phyloP scores from a whole-genome alignment of 225 moss, liverwort and hornwort genomes.

The Antitrichia curtipendula region DNA sequence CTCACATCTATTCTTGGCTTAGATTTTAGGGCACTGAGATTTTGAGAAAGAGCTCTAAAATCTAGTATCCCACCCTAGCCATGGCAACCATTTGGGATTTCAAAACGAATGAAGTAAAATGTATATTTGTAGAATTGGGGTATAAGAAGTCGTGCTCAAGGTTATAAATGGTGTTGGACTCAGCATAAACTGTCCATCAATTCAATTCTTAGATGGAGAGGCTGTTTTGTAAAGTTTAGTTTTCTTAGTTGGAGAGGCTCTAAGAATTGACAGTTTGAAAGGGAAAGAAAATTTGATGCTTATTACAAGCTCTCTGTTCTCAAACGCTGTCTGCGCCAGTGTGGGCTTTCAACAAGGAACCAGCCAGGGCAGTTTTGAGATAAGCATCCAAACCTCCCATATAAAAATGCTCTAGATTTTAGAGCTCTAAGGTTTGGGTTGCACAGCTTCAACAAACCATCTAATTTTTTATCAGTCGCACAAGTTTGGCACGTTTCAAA shows the following conservation, averaged over 20 bases:
- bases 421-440: background rate
- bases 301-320: background rate
- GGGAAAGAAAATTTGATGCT: background rate
- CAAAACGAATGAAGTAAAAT: background rate
- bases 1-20: background rate
- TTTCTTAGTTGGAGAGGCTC: background rate
- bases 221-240: background rate
- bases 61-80: background rate
- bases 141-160: background rate
- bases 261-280: background rate
- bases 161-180: background rate
- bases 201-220: background rate
- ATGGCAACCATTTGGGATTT: background rate
- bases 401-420: background rate
- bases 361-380: background rate
- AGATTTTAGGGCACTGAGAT: background rate
- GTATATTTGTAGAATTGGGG: background rate
- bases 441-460: background rate
- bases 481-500: background rate
- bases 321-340: background rate
- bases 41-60: background rate
- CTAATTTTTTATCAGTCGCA: background rate
- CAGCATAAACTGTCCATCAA: background rate
- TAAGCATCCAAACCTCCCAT: background rate
- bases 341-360: background rate